A percentile compares a stretch with the other conserved stretches of the same genome.
phyloP scores from a whole-genome alignment of 1,284 basidiomycete species.

The Anthracocystis walkeri region DNA sequence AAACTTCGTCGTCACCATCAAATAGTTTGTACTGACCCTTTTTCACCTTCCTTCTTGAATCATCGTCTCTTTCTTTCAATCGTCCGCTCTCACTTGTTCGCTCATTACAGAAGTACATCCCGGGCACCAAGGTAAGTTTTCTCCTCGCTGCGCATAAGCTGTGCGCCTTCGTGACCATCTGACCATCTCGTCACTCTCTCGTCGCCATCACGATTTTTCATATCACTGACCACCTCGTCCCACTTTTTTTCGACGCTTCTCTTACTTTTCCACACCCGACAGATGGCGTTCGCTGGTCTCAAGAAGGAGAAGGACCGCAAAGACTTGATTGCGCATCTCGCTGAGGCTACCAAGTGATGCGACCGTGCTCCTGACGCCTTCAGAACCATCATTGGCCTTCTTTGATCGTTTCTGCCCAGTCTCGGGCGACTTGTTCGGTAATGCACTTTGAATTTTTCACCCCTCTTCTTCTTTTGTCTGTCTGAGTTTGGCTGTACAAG shows the following conservation, averaged over 20 bases:
- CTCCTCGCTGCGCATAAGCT: too few species aligned
- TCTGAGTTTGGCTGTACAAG: not conserved
- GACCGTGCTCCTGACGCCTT: not conserved
- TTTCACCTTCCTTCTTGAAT: not conserved
- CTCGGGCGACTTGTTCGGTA: not conserved
- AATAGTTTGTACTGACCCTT: not conserved
- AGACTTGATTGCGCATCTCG: slow-evolving; percentile 54
- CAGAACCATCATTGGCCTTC: not conserved
- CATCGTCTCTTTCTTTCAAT: too few species aligned
- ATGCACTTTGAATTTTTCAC: not conserved
- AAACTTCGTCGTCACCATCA: not conserved
- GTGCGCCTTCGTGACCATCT: not conserved
- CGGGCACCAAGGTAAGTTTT: too few species aligned
- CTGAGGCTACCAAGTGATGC: slow-evolving; percentile 7
- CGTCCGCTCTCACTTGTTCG: too few species aligned
- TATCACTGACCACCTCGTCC: not conserved
- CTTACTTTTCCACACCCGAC: not conserved
- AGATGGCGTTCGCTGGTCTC: slow-evolving; percentile 61
- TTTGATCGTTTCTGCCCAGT: not conserved
- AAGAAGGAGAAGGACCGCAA: slow-evolving; percentile 69
- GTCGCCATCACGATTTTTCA: not conserved
- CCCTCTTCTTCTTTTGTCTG: not conserved
- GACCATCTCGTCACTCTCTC: not conserved
- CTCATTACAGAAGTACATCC: too few species aligned
- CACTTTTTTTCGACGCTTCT: too few species aligned